These are phyloP conservation scores for Lasiodiplodia theobromae DNA, from an alignment of 2,329 filamentous ascomycete species.

Conservation along the genomic window DNA sequence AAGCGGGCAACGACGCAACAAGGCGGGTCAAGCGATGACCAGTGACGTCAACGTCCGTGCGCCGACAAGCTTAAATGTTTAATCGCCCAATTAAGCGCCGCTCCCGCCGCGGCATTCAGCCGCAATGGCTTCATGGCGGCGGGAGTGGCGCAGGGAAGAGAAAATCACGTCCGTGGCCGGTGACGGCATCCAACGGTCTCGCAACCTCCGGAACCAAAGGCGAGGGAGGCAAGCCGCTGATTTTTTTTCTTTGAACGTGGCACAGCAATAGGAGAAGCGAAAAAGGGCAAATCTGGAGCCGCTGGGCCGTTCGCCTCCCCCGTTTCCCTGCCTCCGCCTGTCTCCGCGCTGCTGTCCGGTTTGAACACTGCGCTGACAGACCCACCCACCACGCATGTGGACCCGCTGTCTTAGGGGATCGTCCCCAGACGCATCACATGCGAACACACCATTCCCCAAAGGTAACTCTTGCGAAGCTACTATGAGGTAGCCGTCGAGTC, in stretches of 20 bases:
- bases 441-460: background rate
- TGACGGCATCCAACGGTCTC: background rate
- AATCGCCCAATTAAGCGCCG: background rate
- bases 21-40: constrained; percentile 16
- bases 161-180: background rate
- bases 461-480: background rate
- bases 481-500: background rate
- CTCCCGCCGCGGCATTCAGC: background rate
- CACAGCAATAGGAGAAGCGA: background rate
- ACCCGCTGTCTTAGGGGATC: constrained; percentile 1
- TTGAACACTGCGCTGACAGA: constrained; percentile 6
- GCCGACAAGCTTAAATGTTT: constrained; percentile 21
- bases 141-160: constrained; percentile 25
- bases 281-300: background rate
- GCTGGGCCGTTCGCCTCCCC: background rate
- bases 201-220: background rate
- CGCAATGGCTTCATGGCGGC: background rate
- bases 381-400: constrained; percentile 3
- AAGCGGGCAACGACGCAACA: background rate
- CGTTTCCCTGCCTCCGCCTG: constrained; percentile 6
- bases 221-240: too few relatives aligned
- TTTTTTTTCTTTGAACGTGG: too few relatives aligned
- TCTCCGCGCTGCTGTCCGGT: background rate
- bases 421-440: constrained; percentile 23
- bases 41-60: constrained; percentile 26